Percentiles rank a stretch among this genome's conserved stretches.
Evolutionary conservation across 1,139 yeast genomes (phyloP).

Genomic region (Pneumocystis jirovecii): DNA sequence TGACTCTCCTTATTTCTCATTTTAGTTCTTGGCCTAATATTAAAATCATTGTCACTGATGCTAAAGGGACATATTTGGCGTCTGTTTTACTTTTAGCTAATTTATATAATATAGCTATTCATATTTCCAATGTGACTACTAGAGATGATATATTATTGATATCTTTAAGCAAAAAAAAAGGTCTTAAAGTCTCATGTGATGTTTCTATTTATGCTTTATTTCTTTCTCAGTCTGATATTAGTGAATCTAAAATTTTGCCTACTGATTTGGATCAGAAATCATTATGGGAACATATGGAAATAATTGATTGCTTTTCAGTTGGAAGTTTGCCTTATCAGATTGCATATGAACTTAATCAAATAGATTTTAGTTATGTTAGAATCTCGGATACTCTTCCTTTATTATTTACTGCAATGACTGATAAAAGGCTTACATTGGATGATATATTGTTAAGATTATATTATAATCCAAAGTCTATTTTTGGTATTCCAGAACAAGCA

Average conservation of each 20-base stretch:
- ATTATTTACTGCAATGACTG: conserved; percentile 64
- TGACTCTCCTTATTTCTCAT: conserved; percentile 63
- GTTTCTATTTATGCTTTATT: conserved; percentile 71
- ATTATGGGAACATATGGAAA: conserved; percentile 60
- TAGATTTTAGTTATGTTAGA: conserved; percentile 58
- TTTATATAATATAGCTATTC: conserved; percentile 70
- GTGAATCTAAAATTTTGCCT: conserved; percentile 61
- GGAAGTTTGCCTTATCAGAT: conserved; percentile 66
- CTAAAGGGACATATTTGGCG: conserved; percentile 81
- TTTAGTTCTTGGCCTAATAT: conserved; percentile 69
- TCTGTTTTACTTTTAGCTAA: conserved; percentile 81
- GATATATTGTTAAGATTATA: conserved; percentile 65
- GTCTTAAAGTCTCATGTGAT: conserved; percentile 76
- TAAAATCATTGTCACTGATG: conserved; percentile 85
- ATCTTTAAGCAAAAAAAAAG: conserved; percentile 71
- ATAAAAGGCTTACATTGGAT: conserved; percentile 52
- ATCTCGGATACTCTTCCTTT: conserved; percentile 69
- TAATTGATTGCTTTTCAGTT: conserved; percentile 74
- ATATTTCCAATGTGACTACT: conserved; percentile 71
- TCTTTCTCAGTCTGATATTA: conserved; percentile 56
- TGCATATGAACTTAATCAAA: conserved; percentile 48
- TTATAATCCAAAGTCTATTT: conserved; percentile 67
- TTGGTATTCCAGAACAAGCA: conserved; percentile 69
- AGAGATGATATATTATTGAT: conserved; percentile 74
- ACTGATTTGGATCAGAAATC: conserved; percentile 64